Base-by-base conservation (phyloP, 2,329 filamentous ascomycete species). In the Helminthosporium solani region DNA sequence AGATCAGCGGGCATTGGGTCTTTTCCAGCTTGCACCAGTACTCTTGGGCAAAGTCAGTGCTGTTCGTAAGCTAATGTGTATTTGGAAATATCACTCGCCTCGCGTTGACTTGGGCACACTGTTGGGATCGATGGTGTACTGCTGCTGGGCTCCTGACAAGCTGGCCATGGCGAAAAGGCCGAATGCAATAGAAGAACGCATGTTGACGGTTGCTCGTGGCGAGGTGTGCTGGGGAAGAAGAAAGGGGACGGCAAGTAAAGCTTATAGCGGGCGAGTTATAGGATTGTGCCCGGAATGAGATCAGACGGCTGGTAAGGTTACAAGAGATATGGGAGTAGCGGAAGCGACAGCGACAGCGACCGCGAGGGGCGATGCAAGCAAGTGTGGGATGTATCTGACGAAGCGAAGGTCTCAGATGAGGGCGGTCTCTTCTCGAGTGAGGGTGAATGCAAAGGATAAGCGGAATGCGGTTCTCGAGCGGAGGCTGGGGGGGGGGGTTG, bases 1-100 rank as follows among this genome's bases (percentile, higher is more conserved):
- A 91, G 70, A 91, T 87, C 54, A 84, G 70, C 11, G 86, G 87
- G 72, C 87, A 91, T 42, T 80, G 78, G 57, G 76, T 75, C 54
- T 63, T 73, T 71, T 90, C 82, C 55, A 78, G 75, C 20, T 67
- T 49, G 69, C 87, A 92, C 87, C 87, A 92, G 9, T 64, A 61
- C 48, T 77, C 81, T 84, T 33, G 7, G 47, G 16, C 6, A 3
- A 43, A 15, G 56, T 69, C 46, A 68, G 67, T 15, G 1, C 16
- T 21, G 23, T 5, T 25, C 23, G 39, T 11, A 31, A n/a, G n/a
- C n/a, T n/a, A n/a, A n/a, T n/a, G n/a, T n/a, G 28, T 20, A 8
- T n/a, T 9, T 3, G 16, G 6, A n/a, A 33, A 31, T 16, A 21
- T 21, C 28, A 67, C 82, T 46, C 74, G 84, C 82, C 67, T 70